Evolutionary conservation across 495 filamentous ascomycete genomes (phyloP).

Genomic region (Penicillium samsonianum): DNA sequence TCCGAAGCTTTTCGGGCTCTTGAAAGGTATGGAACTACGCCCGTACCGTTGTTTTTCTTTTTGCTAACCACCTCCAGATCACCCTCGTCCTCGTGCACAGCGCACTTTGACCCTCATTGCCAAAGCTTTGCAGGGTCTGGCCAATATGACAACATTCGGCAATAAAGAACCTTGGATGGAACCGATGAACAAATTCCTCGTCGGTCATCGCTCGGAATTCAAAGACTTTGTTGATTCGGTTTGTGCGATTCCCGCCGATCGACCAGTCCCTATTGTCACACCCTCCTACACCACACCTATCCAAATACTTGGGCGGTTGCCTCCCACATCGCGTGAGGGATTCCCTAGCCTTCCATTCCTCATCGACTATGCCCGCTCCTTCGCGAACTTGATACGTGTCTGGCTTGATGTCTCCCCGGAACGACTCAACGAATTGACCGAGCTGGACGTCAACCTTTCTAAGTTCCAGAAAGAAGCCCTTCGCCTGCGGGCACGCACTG

Average conservation of each 20-base stretch:
- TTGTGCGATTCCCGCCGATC: slow-evolving; percentile 76
- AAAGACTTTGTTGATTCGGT: slow-evolving; percentile 85
- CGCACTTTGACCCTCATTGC: slow-evolving; percentile 91
- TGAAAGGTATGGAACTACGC: slow-evolving; percentile 60
- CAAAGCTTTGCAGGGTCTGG: slow-evolving; percentile 92
- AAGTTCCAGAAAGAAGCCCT: slow-evolving; percentile 78
- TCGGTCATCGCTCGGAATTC: slow-evolving; percentile 60
- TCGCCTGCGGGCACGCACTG: slow-evolving; percentile 68
- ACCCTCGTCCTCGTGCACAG: slow-evolving; percentile 83
- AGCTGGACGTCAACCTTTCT: slow-evolving; percentile 40
- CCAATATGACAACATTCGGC: slow-evolving; percentile 90
- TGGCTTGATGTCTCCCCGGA: slow-evolving; percentile 69
- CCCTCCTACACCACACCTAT: slow-evolving; percentile 92
- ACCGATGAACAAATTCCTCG: slow-evolving; percentile 79
- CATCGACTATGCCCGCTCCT: slow-evolving; percentile 86
- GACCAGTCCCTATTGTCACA: slow-evolving; percentile 63
- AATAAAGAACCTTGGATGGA: slow-evolving; percentile 99
- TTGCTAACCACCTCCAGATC: slow-evolving; percentile 54
- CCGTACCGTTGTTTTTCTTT: slow-evolving; percentile 5
- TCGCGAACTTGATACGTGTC: slow-evolving; percentile 81
- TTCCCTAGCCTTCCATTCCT: slow-evolving; percentile 94
- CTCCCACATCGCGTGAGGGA: slow-evolving; percentile 81
- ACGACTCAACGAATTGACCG: slow-evolving; percentile 36
- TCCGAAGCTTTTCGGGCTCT: slow-evolving; percentile 90
- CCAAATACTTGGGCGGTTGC: slow-evolving; percentile 82